Evolutionary conservation across 352 stramenopile genomes (phyloP).

Genomic region (Globisporangium echinulatum): DNA sequence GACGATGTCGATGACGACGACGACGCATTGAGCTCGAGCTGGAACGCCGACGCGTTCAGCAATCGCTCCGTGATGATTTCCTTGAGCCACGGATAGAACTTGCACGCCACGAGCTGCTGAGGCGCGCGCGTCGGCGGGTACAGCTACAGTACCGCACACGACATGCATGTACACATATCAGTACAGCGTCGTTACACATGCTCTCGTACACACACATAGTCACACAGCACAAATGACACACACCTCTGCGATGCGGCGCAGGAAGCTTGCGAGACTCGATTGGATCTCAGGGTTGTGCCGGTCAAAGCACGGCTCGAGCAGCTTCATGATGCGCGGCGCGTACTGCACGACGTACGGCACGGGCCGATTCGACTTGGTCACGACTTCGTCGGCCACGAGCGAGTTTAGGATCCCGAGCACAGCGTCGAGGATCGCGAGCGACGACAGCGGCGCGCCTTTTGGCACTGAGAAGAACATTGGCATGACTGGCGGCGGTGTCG

Average conservation of each 20-base stretch:
- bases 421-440: slow-evolving; percentile 80
- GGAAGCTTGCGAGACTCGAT: slow-evolving; percentile 53
- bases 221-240: not conserved
- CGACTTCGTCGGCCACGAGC: slow-evolving; percentile 67
- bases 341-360: slow-evolving; percentile 86
- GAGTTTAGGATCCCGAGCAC: slow-evolving; percentile 86
- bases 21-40: slow-evolving; percentile 39
- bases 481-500: slow-evolving; percentile 43
- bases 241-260: slow-evolving; percentile 72
- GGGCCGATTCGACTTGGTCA: slow-evolving; percentile 58
- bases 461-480: slow-evolving; percentile 74
- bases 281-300: slow-evolving; percentile 79
- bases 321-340: slow-evolving; percentile 84
- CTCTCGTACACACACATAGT: not conserved
- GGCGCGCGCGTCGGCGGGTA: slow-evolving; percentile 67
- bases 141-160: slow-evolving; percentile 17
- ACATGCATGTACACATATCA: no score
- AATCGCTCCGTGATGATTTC: slow-evolving; percentile 82
- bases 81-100: slow-evolving; percentile 86
- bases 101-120: slow-evolving; percentile 69
- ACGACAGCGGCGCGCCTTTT: slow-evolving; percentile 78
- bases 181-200: no score
- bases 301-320: slow-evolving; percentile 86
- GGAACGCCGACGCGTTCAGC: slow-evolving; percentile 50
- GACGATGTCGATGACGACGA: not conserved